Base-by-base conservation (phyloP, 805 yeast species). In the Ogataea saltuana region DNA sequence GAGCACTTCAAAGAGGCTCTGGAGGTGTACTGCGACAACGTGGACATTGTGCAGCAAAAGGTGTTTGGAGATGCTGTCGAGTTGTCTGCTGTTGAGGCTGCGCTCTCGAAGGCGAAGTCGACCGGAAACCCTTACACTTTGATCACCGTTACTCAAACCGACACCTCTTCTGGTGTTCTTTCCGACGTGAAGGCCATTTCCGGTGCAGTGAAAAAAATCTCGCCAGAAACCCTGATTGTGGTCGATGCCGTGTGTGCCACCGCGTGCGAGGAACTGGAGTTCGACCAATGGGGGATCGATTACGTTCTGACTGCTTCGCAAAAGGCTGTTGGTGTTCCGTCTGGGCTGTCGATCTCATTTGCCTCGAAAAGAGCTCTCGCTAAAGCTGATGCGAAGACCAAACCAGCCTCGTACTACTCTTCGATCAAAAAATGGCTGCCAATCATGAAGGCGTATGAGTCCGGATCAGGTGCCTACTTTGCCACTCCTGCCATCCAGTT, bases 401-500 rank as follows among this genome's bases (percentile, higher is more conserved):
- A 72, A 48, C 69, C 77, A 55, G 67, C 73, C 45, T 65, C 83
- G 16, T 85, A 69, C 63, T 88, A 80, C 63, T 83, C 89, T 33
- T 81, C 85, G 33, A 70, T 91, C 59, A 75, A 81, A 60, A 81
- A 80, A 69, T 90, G 98, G 98, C 65, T 81, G 36, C 97, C 97
- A 30, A 76, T 90, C 60, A 81, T 90, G 89, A 69, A 76, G 61
- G 86, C 88, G 32, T 88, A 88, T 69, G 97, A 90, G 71, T 64
- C 77, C 37, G 90, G 90, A 36, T 72, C 75, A 51, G 80, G 77
- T 13, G 86, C 90, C 7, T 93, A 90, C 71, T 91, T 88, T 61
- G 96, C 97, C n/a, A 91, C 97, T 6, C 97, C 97, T n/a, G 85
- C 97, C 0, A 84, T 87, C 34, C 97, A 88, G 69, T 75, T 85